Percentiles rank a stretch among this genome's conserved stretches.
These are phyloP conservation scores for Dictyostelium citrinum DNA, from an alignment of 78 protist genomes.

Conservation along the genomic window DNA sequence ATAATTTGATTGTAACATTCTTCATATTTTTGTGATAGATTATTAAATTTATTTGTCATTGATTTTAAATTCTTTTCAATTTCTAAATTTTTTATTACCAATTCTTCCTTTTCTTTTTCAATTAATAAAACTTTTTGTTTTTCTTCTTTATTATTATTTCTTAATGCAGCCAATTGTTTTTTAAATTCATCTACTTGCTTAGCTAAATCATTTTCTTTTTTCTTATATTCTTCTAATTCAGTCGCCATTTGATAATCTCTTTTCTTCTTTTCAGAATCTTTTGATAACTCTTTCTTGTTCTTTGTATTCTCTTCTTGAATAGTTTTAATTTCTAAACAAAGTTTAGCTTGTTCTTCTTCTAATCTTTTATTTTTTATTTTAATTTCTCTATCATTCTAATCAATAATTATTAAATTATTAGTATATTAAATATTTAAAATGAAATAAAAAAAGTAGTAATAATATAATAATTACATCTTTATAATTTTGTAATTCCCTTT, in stretches of 20 bases:
- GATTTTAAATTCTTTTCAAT: background rate
- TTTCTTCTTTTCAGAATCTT: background rate
- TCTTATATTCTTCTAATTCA: background rate
- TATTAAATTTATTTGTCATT: background rate
- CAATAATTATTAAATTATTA: background rate
- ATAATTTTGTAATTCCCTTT: background rate
- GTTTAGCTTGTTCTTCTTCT: slow-evolving; percentile 2
- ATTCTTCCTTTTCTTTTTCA: slow-evolving; percentile 9
- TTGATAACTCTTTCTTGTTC: background rate
- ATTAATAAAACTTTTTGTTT: background rate
- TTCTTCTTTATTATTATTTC: background rate
- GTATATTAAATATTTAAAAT: background rate
- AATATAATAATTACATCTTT: background rate
- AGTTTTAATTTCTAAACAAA: background rate
- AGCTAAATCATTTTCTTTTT: background rate
- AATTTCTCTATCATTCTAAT: background rate
- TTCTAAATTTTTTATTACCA: background rate
- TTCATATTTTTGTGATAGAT: background rate
- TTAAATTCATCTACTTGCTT: background rate
- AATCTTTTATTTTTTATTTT: background rate
- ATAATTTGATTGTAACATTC: background rate
- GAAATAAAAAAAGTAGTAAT: background rate
- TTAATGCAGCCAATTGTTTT: background rate
- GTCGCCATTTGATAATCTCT: background rate
- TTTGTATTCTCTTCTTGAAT: background rate